phyloP scores from a whole-genome alignment of 2,329 filamentous ascomycete species.

The Sarocladiaceae sp. region DNA sequence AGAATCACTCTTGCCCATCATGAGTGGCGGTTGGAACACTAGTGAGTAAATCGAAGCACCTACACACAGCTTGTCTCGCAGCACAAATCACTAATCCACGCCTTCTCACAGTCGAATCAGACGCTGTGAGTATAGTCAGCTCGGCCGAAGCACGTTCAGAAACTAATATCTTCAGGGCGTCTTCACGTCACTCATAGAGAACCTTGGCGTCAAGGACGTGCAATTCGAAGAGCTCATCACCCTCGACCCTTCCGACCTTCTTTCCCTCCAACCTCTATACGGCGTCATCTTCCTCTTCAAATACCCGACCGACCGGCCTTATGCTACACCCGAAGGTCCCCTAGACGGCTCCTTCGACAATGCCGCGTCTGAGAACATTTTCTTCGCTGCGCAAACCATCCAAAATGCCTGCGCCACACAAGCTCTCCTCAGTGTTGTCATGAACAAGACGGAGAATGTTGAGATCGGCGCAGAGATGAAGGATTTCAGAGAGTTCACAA shows the following conservation, averaged over 20 bases:
- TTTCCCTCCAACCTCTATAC: conserved; percentile 73
- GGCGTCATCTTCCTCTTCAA: conserved; percentile 99
- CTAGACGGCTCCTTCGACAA: conserved; percentile 80
- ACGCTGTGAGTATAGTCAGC: conserved; percentile 63
- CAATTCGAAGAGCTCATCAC: conserved; percentile 96
- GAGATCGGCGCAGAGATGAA: conserved; percentile 67
- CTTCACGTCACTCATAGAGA: conserved; percentile 93
- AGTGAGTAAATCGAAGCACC: conserved; percentile 46
- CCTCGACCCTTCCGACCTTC: conserved; percentile 72
- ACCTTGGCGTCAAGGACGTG: conserved; percentile 84
- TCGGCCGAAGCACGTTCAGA: not conserved
- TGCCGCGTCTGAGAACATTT: conserved; percentile 64
- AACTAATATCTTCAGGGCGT: conserved; percentile 59
- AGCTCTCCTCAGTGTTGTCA: conserved; percentile 82
- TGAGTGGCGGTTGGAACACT: conserved; percentile 92
- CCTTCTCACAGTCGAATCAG: conserved; percentile 67
- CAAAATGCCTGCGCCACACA: conserved; percentile 98
- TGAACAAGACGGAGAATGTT: conserved; percentile 74
- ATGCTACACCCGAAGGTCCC: conserved; percentile 54
- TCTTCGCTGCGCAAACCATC: conserved; percentile 95
- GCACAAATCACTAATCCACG: conserved; percentile 8
- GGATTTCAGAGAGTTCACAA: conserved; percentile 85
- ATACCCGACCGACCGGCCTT: conserved; percentile 70
- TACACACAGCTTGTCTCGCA: not conserved
- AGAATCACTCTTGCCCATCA: conserved; percentile 22